Evolutionary conservation across 148 eudicot genomes (phyloP).

Genomic region (Arctostaphylos glauca): DNA sequence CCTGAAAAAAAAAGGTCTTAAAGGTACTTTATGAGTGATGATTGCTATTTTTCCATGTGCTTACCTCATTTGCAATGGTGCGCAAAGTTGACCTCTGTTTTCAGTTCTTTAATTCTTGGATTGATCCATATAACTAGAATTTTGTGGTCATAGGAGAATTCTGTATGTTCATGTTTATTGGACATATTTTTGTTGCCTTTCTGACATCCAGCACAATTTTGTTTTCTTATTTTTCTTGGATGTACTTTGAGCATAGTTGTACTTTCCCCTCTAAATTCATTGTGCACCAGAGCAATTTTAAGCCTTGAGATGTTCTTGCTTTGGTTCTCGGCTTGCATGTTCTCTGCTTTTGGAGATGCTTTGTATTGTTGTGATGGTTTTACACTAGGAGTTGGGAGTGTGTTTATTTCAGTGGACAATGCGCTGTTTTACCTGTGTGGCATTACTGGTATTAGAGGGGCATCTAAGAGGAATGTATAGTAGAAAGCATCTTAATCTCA

Average conservation of each 20-base stretch:
- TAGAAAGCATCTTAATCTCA: not conserved
- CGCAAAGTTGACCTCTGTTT: not conserved
- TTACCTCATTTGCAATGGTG: not conserved
- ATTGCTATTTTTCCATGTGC: not conserved
- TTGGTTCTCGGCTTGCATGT: not conserved
- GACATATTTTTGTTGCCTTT: slow-evolving; percentile 6
- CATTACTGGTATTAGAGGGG: not conserved
- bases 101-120: slow-evolving; percentile 4
- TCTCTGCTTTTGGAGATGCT: slow-evolving; percentile 7
- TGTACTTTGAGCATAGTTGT: not conserved
- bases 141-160: not conserved
- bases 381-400: not conserved
- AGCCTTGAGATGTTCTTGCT: slow-evolving; percentile 4
- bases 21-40: not conserved
- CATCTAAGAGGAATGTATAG: slow-evolving; percentile 3
- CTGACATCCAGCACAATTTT: not conserved
- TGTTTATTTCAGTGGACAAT: not conserved
- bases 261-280: not conserved
- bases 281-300: not conserved
- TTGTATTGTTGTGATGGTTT: not conserved
- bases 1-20: not conserved
- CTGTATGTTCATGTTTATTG: not conserved
- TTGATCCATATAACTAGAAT: not conserved
- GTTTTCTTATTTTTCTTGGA: not conserved
- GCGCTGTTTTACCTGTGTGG: not conserved